Percentiles rank a stretch among this genome's conserved stretches.
These are phyloP conservation scores for Raddia guianensis DNA, from an alignment of 176 grass and related monocot species.

Conservation along the genomic window DNA sequence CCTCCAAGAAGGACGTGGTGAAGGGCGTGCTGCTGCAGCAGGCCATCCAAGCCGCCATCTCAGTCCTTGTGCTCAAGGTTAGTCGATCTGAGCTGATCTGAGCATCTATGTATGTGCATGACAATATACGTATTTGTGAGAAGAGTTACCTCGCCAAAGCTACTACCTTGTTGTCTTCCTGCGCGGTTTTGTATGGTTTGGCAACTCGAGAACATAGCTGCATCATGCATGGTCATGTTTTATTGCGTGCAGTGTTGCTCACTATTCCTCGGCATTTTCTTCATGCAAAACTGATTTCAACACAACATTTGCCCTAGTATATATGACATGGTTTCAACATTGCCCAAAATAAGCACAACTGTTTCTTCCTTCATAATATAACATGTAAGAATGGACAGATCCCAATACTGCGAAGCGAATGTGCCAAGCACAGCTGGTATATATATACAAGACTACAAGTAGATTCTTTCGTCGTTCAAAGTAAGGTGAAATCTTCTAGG, in stretches of 20 bases:
- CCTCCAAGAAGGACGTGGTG: slow-evolving; percentile 61
- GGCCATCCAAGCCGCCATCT: slow-evolving; percentile 62
- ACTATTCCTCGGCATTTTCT: background rate
- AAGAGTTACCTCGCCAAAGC: background rate
- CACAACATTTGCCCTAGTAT: background rate
- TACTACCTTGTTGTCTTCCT: background rate
- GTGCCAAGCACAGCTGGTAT: background rate
- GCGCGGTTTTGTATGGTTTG: background rate
- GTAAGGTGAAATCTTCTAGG: background rate
- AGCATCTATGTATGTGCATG: background rate
- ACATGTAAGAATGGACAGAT: too few species aligned
- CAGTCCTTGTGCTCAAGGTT: slow-evolving; percentile 56
- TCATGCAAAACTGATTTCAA: background rate
- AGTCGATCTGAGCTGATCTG: background rate
- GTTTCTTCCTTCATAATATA: too few species aligned
- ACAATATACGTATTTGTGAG: background rate
- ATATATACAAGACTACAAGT: background rate
- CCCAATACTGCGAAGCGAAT: too few species aligned
- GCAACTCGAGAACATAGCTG: background rate
- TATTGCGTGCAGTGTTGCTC: too few species aligned
- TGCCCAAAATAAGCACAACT: background rate
- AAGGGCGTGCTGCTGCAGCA: slow-evolving; percentile 79
- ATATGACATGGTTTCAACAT: background rate
- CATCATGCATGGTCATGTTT: background rate
- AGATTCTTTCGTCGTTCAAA: background rate